These are phyloP conservation scores for Saccharomycopsis fermentans DNA, from an alignment of 805 yeast genomes.

Conservation along the genomic window DNA sequence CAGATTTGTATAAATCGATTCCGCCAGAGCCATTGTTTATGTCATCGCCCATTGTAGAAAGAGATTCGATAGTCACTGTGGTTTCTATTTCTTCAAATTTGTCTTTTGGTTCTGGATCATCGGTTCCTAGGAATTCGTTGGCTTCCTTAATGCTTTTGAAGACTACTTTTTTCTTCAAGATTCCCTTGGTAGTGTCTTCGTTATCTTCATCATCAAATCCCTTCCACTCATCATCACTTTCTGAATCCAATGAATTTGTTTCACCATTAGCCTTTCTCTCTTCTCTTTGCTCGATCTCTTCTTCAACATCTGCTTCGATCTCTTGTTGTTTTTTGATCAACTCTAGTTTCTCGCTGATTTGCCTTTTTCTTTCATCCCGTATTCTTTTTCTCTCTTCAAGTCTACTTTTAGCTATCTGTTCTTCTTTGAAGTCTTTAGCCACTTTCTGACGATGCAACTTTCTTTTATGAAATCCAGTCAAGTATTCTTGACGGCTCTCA, in stretches of 20 bases:
- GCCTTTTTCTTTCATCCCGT: constrained; percentile 61
- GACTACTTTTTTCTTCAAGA: constrained; percentile 16
- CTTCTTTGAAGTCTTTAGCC: constrained; percentile 67
- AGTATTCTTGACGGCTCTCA: constrained; percentile 65
- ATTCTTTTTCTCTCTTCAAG: constrained; percentile 63
- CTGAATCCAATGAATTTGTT: constrained; percentile 20
- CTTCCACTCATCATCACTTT: constrained; percentile 29
- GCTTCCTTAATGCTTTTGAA: constrained; percentile 11
- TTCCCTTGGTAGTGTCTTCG: constrained; percentile 19
- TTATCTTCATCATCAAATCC: constrained; percentile 28
- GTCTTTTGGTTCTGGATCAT: constrained; percentile 23
- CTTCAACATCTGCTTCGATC: constrained; percentile 20
- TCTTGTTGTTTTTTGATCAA: constrained; percentile 40
- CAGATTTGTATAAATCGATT: constrained; percentile 49
- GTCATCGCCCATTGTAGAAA: constrained; percentile 35
- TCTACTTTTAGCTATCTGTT: constrained; percentile 61
- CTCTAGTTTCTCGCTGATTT: constrained; percentile 52
- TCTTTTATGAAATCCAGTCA: constrained; percentile 94
- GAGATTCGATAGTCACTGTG: constrained; percentile 37
- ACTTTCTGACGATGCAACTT: constrained; percentile 80
- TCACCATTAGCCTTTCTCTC: constrained; percentile 16
- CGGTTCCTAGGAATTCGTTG: constrained; percentile 19
- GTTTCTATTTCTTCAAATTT: constrained; percentile 7
- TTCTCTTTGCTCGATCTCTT: constrained; percentile 12
- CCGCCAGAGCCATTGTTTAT: constrained; percentile 27